Conservation (phyloP, 1,139 yeast genomes). For the Geotrichum histeridarum region DNA sequence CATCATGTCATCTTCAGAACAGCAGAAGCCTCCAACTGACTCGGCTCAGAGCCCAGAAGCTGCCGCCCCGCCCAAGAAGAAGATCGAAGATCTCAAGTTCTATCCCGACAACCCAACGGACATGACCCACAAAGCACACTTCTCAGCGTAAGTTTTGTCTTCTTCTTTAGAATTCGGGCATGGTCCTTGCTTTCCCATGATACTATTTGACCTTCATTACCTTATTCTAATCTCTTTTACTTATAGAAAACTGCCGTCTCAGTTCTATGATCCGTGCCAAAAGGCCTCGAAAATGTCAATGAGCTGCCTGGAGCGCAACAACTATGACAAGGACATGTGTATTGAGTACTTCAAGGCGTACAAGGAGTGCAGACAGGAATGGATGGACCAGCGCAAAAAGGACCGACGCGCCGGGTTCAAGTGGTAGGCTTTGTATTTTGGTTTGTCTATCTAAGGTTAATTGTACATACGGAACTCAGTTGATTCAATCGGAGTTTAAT, state of each 20-base stretch:
- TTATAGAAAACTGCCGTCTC: constrained; percentile 61
- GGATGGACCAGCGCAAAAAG: constrained; percentile 38
- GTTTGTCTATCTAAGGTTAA: background rate
- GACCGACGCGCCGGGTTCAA: constrained; percentile 21
- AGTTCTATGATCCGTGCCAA: constrained; percentile 88
- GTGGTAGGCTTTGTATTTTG: constrained; percentile 11
- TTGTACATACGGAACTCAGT: background rate
- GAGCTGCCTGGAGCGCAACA: constrained; percentile 68
- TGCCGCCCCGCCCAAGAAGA: constrained; percentile 8
- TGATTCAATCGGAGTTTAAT: background rate
- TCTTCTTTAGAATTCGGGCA: background rate
- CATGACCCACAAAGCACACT: constrained; percentile 55
- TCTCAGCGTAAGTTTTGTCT: constrained; percentile 37
- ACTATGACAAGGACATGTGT: constrained; percentile 72
- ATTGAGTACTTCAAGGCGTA: constrained; percentile 87
- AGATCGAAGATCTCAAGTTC: constrained; percentile 40
- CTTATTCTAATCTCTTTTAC: background rate
- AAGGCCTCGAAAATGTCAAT: constrained; percentile 84
- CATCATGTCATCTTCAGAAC: background rate
- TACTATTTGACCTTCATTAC: too few relatives aligned
- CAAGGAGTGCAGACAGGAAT: constrained; percentile 83
- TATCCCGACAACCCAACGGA: constrained; percentile 80
- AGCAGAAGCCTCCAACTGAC: background rate
- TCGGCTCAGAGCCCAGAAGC: background rate
- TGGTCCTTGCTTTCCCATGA: too few relatives aligned